phyloP scores from a whole-genome alignment of 2,329 filamentous ascomycete species.

The Shiraia sp. region DNA sequence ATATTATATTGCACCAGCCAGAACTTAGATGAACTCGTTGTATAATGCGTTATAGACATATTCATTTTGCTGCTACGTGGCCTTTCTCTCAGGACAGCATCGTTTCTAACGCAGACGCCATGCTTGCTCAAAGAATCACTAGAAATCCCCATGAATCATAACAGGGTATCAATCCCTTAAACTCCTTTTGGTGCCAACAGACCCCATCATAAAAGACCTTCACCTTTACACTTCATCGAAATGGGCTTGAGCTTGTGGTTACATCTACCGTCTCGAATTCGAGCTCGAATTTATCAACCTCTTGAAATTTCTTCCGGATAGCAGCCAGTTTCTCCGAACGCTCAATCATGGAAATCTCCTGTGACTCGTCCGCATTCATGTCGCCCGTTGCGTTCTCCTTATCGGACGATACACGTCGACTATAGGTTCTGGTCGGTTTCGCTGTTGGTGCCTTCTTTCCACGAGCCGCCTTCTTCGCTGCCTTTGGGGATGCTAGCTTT shows the following conservation, averaged over 20 bases:
- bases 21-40: too few species aligned
- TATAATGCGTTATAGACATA: too few species aligned
- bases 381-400: conserved; percentile 46
- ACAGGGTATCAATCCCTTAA: too few species aligned
- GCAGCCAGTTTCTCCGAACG: conserved; percentile 45
- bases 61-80: too few species aligned
- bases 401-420: conserved; percentile 44
- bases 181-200: too few species aligned
- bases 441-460: conserved; percentile 24
- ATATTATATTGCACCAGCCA: too few species aligned
- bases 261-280: conserved; percentile 55
- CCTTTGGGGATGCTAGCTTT: conserved; percentile 26
- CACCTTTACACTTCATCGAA: conserved; percentile 24
- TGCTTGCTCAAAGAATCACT: too few species aligned
- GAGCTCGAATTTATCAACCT: conserved; percentile 56
- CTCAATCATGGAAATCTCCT: conserved; percentile 31
- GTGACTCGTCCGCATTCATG: conserved; percentile 28
- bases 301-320: conserved; percentile 53
- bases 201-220: background rate
- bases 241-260: conserved; percentile 46
- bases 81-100: too few species aligned
- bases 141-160: too few species aligned
- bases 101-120: too few species aligned
- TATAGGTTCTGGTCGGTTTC: conserved; percentile 36
- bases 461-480: conserved; percentile 27